Conservation (phyloP, 2,329 filamentous ascomycete species). For the Alternaria dauci region DNA sequence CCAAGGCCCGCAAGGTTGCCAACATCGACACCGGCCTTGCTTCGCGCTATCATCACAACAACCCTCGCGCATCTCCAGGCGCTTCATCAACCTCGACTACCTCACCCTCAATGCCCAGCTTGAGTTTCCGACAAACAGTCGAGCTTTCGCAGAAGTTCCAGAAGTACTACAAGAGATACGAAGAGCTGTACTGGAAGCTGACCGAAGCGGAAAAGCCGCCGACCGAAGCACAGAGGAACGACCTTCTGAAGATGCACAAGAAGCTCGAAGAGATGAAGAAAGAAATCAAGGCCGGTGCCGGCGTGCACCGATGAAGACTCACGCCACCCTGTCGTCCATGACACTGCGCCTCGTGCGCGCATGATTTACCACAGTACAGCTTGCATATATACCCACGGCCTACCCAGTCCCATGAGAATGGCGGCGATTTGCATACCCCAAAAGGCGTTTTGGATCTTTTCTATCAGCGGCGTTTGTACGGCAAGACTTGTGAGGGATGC, state of each 20-base stretch:
- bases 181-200: constrained; percentile 61
- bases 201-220: constrained; percentile 54
- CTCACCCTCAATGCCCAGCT: constrained; percentile 42
- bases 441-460: constrained; percentile 24
- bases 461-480: constrained; percentile 15
- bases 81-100: constrained; percentile 47
- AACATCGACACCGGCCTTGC: constrained; percentile 47
- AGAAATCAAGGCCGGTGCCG: constrained; percentile 59
- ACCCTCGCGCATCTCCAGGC: constrained; percentile 43
- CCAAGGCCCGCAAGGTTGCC: constrained; percentile 47
- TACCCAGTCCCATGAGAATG: constrained; percentile 11
- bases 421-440: constrained; percentile 30
- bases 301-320: constrained; percentile 33
- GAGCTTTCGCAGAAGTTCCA: constrained; percentile 63
- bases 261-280: constrained; percentile 65
- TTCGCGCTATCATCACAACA: constrained; percentile 47
- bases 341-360: constrained; percentile 18
- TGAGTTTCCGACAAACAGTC: constrained; percentile 56
- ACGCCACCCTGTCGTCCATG: constrained; percentile 6
- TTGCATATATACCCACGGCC: constrained; percentile 34
- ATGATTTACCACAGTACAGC: constrained; percentile 24
- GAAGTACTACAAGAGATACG: constrained; percentile 66
- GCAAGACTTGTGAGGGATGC: constrained; percentile 13
- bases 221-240: constrained; percentile 59
- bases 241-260: constrained; percentile 63